Evolutionary conservation across 129 eudicot genomes (phyloP).

Genomic region (Pittosporum tobira): DNA sequence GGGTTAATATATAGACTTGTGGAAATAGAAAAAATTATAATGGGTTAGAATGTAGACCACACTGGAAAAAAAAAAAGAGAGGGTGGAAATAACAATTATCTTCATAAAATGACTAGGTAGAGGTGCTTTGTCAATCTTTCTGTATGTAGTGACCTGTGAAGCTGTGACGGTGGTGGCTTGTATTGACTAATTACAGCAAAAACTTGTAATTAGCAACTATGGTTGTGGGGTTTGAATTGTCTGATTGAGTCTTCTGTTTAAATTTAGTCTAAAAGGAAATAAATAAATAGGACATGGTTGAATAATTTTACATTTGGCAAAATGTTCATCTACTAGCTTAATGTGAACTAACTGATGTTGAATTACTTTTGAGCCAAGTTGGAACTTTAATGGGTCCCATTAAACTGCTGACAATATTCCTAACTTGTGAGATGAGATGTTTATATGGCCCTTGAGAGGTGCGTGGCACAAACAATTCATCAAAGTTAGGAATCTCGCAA

Average conservation of each 20-base stretch:
- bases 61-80: too few species aligned
- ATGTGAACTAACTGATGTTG: background rate
- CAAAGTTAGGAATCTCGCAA: background rate
- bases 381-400: constrained; percentile 1
- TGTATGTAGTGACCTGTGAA: too few species aligned
- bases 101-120: background rate
- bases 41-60: too few species aligned
- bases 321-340: background rate
- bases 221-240: too few species aligned
- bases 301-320: background rate
- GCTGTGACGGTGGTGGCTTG: background rate
- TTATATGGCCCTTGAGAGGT: background rate
- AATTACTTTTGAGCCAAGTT: background rate
- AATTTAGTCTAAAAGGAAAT: background rate
- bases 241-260: background rate
- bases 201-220: background rate
- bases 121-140: background rate
- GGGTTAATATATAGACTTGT: too few species aligned
- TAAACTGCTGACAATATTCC: background rate
- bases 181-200: background rate
- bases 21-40: too few species aligned
- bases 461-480: background rate
- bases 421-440: background rate
- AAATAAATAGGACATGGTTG: too few species aligned
- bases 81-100: too few species aligned